A percentile compares a stretch with the other conserved stretches of the same genome.
These are phyloP conservation scores for Nosema muscidifuracis DNA, from an alignment of 371 early-diverging fungal species.

Conservation along the genomic window DNA sequence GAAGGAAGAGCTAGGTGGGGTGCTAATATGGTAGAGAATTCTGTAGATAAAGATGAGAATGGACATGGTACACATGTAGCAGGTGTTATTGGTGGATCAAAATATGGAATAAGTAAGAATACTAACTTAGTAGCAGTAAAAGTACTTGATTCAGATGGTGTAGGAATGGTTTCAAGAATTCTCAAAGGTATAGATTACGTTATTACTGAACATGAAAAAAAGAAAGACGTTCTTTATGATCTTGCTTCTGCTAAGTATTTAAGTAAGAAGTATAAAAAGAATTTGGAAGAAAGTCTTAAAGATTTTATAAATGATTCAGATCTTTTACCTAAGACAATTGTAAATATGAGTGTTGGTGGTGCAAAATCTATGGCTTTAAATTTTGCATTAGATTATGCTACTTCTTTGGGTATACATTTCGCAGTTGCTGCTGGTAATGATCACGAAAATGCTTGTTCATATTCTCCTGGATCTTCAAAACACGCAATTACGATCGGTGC, in stretches of 20 bases:
- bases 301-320: slow-evolving; percentile 7
- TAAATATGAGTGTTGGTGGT: slow-evolving; percentile 65
- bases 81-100: slow-evolving; percentile 78
- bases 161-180: slow-evolving; percentile 60
- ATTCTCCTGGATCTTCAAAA: slow-evolving; percentile 81
- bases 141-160: slow-evolving; percentile 69
- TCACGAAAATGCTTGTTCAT: slow-evolving; percentile 81
- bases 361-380: slow-evolving; percentile 53
- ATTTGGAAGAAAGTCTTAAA: slow-evolving; percentile 13
- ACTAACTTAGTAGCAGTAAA: slow-evolving; percentile 82
- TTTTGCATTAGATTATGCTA: slow-evolving; percentile 55
- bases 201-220: slow-evolving; percentile 52
- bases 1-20: slow-evolving; percentile 73
- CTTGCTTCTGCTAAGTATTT: slow-evolving; percentile 9
- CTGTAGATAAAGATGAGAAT: slow-evolving; percentile 69
- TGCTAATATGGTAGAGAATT: slow-evolving; percentile 63
- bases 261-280: background rate
- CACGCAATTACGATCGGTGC: slow-evolving; percentile 85
- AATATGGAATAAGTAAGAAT: slow-evolving; percentile 80
- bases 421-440: slow-evolving; percentile 96
- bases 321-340: slow-evolving; percentile 56
- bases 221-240: slow-evolving; percentile 15
- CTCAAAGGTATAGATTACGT: slow-evolving; percentile 62
- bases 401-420: slow-evolving; percentile 63
- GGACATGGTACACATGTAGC: slow-evolving; percentile 82